Percentiles rank a stretch among this genome's conserved stretches.
These are phyloP conservation scores for Amanita fuliginea DNA, from an alignment of 768 basidiomycete genomes.

Conservation along the genomic window DNA sequence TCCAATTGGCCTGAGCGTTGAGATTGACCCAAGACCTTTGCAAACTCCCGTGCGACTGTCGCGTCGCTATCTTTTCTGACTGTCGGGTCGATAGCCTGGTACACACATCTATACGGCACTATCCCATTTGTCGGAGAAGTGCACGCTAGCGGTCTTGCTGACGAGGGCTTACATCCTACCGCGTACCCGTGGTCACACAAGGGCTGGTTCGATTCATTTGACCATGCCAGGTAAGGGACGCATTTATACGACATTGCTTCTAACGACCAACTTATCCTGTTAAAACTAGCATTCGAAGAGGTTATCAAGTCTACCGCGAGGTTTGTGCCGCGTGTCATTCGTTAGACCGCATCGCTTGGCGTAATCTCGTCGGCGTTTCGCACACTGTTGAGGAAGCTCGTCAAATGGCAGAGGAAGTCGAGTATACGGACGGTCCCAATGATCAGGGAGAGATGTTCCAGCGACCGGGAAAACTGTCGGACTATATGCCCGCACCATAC, in stretches of 20 bases:
- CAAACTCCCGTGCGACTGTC: conserved; percentile 64
- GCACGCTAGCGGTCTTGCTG: conserved; percentile 84
- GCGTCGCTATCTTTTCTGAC: conserved; percentile 68
- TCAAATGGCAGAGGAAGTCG: conserved; percentile 90
- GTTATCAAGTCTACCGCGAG: conserved; percentile 96
- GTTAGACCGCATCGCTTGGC: conserved; percentile 98
- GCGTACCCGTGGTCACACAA: conserved; percentile 87
- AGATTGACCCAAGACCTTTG: conserved; percentile 36
- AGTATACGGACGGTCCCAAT: conserved; percentile 94
- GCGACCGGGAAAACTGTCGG: conserved; percentile 95
- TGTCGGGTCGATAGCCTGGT: conserved; percentile 91
- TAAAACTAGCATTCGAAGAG: conserved; percentile 73
- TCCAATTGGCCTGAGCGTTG: conserved; percentile 1
- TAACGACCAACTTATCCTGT: background rate
- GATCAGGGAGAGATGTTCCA: conserved; percentile 97
- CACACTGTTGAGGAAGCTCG: conserved; percentile 89
- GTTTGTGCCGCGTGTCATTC: conserved; percentile 99
- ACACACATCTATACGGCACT: conserved; percentile 86
- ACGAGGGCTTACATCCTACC: conserved; percentile 89
- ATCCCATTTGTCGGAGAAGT: conserved; percentile 87
- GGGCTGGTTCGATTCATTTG: conserved; percentile 82
- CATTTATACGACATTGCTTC: background rate
- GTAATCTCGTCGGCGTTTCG: conserved; percentile 96
- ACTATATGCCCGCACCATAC: conserved; percentile 93
- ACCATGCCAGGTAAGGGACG: conserved; percentile 78